Conservation (phyloP, 495 filamentous ascomycete species). For the Amniculicola lignicola region DNA sequence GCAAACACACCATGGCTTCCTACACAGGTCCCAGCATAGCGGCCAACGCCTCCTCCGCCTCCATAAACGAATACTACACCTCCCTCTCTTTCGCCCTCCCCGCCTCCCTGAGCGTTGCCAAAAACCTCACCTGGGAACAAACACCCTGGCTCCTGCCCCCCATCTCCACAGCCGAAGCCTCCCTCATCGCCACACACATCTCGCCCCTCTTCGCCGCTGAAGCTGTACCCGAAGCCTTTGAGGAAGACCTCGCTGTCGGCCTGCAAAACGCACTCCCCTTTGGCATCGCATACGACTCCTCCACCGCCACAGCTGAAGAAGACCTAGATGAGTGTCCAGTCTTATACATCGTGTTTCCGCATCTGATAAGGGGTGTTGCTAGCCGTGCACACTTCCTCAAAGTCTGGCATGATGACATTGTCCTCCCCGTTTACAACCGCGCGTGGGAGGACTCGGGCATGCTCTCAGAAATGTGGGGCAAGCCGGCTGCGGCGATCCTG, state of each 20-base stretch:
- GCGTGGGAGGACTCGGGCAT: slow-evolving; percentile 13
- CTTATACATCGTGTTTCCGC: slow-evolving; percentile 10
- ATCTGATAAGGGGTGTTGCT: not conserved
- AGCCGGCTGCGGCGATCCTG: not conserved
- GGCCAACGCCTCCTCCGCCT: too few relatives aligned
- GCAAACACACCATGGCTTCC: too few relatives aligned
- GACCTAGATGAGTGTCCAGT: not conserved
- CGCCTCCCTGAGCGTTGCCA: not conserved
- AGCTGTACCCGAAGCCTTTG: not conserved
- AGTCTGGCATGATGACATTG: slow-evolving; percentile 14
- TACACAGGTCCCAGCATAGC: too few relatives aligned
- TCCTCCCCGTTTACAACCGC: slow-evolving; percentile 1
- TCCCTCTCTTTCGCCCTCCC: not conserved
- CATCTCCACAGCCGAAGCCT: not conserved
- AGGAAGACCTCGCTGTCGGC: not conserved
- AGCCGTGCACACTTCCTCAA: not conserved
- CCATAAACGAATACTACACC: slow-evolving; percentile 5
- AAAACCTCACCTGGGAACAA: slow-evolving; percentile 16
- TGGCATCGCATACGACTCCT: not conserved
- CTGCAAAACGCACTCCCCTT: slow-evolving; percentile 1
- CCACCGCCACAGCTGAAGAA: not conserved
- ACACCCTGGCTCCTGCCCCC: slow-evolving; percentile 4
- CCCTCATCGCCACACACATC: not conserved
- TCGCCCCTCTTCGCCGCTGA: not conserved
- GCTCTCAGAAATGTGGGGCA: not conserved